These are phyloP conservation scores for Coemansia sp. DNA, from an alignment of 192 early-diverging fungal species.

Conservation along the genomic window DNA sequence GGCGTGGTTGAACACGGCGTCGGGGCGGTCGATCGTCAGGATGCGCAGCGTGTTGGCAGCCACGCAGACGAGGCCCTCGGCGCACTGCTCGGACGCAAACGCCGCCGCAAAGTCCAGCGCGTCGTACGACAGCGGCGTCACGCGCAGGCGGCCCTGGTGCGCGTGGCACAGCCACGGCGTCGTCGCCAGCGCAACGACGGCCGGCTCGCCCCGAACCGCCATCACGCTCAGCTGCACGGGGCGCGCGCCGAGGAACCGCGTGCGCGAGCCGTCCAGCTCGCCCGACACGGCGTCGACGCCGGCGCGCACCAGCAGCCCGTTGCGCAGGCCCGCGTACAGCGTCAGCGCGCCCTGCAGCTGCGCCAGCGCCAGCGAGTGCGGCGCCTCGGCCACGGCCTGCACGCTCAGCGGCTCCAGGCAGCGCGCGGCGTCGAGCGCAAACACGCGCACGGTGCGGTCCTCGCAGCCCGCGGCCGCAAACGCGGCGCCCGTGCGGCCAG, in stretches of 20 bases:
- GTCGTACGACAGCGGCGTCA: slow-evolving; percentile 87
- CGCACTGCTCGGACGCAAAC: slow-evolving; percentile 82
- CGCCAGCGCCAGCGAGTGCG: slow-evolving; percentile 73
- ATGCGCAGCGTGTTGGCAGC: slow-evolving; percentile 84
- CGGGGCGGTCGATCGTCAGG: slow-evolving; percentile 80
- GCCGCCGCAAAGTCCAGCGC: slow-evolving; percentile 78
- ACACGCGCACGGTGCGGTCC: slow-evolving; percentile 88
- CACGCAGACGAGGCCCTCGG: slow-evolving; percentile 87
- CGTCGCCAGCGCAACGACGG: slow-evolving; percentile 78
- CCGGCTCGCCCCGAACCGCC: slow-evolving; percentile 62
- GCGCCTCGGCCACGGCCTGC: slow-evolving; percentile 66
- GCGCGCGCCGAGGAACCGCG: slow-evolving; percentile 83
- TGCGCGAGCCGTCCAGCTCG: slow-evolving; percentile 75
- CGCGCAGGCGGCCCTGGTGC: slow-evolving; percentile 65
- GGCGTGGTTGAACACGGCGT: slow-evolving; percentile 79
- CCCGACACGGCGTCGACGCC: slow-evolving; percentile 82
- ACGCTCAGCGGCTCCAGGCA: slow-evolving; percentile 76
- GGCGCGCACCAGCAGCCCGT: slow-evolving; percentile 87
- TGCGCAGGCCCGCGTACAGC: slow-evolving; percentile 84
- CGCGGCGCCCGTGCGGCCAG: slow-evolving; percentile 66
- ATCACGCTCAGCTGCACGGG: slow-evolving; percentile 78
- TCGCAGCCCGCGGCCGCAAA: slow-evolving; percentile 91
- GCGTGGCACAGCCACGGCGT: slow-evolving; percentile 90
- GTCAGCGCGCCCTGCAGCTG: slow-evolving; percentile 57
- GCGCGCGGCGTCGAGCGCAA: slow-evolving; percentile 75